Conservation (phyloP, 2,329 filamentous ascomycete species). For the Tothia fuscella region DNA sequence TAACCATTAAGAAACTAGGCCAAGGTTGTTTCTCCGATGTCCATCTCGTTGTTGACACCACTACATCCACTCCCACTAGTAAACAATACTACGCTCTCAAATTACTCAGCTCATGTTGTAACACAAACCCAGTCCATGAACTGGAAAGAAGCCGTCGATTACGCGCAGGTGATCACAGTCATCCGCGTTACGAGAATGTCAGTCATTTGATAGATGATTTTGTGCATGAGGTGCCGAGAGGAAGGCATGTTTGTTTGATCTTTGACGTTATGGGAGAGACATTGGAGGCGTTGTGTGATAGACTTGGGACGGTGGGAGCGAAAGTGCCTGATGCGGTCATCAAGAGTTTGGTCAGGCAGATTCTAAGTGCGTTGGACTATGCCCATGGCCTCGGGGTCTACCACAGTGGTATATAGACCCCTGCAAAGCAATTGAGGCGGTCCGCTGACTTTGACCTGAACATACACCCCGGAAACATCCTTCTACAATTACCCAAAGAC, state of each 20-base stretch:
- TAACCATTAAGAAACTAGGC: too few species aligned
- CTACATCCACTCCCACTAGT: too few species aligned
- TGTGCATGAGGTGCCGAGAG: too few species aligned
- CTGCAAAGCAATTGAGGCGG: not conserved
- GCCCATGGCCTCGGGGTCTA: not conserved
- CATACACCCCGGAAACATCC: not conserved
- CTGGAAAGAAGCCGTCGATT: too few species aligned
- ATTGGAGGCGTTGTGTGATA: constrained; percentile 1
- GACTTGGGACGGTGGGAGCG: not conserved
- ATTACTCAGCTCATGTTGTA: too few species aligned
- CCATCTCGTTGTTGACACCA: too few species aligned
- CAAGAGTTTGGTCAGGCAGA: constrained; percentile 1
- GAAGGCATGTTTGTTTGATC: not conserved
- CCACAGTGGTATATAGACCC: not conserved
- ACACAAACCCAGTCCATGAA: too few species aligned
- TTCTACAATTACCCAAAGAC: not conserved
- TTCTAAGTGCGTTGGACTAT: not conserved
- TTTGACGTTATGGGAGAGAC: not conserved
- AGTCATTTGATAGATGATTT: too few species aligned
- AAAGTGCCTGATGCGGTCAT: not conserved
- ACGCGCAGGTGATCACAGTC: too few species aligned
- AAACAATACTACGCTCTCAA: too few species aligned
- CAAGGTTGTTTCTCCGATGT: too few species aligned
- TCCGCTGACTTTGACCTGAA: not conserved
- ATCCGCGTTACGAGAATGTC: too few species aligned